Evolutionary conservation across 352 stramenopile species (phyloP).

Genomic region (Pythium rishiriense): DNA sequence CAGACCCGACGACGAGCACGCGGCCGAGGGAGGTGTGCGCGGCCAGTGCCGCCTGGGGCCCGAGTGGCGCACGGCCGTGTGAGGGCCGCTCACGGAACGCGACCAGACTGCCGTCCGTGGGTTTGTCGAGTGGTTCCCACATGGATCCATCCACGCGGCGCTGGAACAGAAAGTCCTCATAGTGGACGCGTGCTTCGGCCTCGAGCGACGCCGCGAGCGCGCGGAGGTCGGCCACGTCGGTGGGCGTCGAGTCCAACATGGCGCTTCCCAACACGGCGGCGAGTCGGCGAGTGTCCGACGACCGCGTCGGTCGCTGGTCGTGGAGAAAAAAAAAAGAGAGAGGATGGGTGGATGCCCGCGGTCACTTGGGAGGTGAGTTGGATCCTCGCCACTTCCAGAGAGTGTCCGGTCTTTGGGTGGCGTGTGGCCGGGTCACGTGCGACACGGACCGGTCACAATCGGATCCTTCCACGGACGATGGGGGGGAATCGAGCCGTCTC

Average conservation of each 20-base stretch:
- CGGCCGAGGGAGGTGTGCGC: background rate
- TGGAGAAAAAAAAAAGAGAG: too few relatives aligned
- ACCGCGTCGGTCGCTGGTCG: background rate
- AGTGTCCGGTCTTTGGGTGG: background rate
- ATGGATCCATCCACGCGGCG: background rate
- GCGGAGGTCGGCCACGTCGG: background rate
- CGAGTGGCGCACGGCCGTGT: background rate
- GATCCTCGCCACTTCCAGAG: background rate
- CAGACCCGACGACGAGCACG: constrained; percentile 13
- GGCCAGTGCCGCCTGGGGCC: constrained; percentile 3
- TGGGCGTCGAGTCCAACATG: background rate
- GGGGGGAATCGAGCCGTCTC: too few relatives aligned
- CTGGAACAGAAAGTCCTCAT: constrained; percentile 7
- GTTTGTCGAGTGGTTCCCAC: background rate
- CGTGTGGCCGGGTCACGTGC: background rate
- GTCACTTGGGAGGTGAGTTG: background rate
- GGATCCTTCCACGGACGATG: background rate
- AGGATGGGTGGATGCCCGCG: too few relatives aligned
- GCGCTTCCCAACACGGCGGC: too few relatives aligned
- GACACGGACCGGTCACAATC: background rate
- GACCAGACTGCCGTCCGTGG: background rate
- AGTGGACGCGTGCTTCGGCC: background rate
- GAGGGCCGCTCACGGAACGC: background rate
- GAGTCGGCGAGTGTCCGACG: background rate
- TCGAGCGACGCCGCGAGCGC: background rate